Conservation (phyloP, 169 alveolate species). For the Plasmodium relictum region DNA sequence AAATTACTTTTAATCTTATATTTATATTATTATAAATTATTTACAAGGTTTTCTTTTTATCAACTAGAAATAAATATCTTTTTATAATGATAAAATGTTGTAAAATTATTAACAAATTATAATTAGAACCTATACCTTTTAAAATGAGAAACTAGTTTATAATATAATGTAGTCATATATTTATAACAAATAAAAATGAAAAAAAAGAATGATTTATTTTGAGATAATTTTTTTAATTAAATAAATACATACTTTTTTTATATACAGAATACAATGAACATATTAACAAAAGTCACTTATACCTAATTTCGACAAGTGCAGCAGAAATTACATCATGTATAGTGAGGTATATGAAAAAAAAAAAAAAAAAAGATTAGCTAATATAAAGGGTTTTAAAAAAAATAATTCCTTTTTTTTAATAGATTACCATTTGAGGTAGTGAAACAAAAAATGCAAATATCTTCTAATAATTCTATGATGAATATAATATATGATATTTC, state of each 20-base stretch:
- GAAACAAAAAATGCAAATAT: slow-evolving; percentile 92
- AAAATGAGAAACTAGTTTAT: background rate
- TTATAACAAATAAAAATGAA: slow-evolving; percentile 7
- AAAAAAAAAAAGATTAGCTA: background rate
- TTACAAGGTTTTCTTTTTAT: too few relatives aligned
- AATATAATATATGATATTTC: slow-evolving; percentile 84
- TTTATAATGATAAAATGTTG: too few relatives aligned
- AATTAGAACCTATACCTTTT: too few relatives aligned
- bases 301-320: slow-evolving; percentile 50
- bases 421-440: slow-evolving; percentile 95
- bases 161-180: background rate
- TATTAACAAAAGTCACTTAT: slow-evolving; percentile 52
- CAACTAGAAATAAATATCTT: too few relatives aligned
- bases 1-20: too few relatives aligned
- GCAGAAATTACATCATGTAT: slow-evolving; percentile 48
- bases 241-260: background rate
- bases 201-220: background rate
- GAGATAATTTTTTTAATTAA: background rate
- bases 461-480: slow-evolving; percentile 82
- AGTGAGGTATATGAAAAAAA: slow-evolving; percentile 22
- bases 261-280: slow-evolving; percentile 31
- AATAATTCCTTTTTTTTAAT: slow-evolving; percentile 9
- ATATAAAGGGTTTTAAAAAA: background rate
- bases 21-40: too few relatives aligned
- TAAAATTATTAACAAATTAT: too few relatives aligned